These are phyloP conservation scores for Cutaneotrichosporon mucoides DNA, from an alignment of 1,284 basidiomycete genomes.

Conservation along the genomic window DNA sequence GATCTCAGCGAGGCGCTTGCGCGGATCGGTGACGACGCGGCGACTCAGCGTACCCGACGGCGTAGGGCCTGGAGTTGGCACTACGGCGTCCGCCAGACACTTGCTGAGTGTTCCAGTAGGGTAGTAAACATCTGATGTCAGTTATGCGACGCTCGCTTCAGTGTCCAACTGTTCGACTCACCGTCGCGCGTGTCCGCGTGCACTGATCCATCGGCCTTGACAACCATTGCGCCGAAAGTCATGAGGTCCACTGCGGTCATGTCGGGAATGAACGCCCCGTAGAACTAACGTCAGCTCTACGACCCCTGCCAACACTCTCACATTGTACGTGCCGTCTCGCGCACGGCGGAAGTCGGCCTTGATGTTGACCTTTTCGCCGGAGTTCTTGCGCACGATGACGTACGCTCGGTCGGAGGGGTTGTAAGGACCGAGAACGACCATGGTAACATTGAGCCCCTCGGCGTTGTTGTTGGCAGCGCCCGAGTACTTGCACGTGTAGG, in stretches of 20 bases:
- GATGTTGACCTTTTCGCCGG: too few relatives aligned
- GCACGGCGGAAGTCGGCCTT: too few relatives aligned
- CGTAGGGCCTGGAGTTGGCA: conserved; percentile 1
- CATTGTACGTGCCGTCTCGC: neutral
- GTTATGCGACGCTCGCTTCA: too few relatives aligned
- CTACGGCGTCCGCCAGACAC: conserved; percentile 12
- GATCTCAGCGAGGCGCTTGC: too few relatives aligned
- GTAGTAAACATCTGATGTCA: conserved; percentile 8
- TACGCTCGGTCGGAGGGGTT: too few relatives aligned
- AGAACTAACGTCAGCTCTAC: neutral
- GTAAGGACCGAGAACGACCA: too few relatives aligned
- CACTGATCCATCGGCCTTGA: conserved; percentile 11
- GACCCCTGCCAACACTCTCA: too few relatives aligned
- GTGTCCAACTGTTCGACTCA: neutral
- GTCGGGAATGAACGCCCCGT: conserved; percentile 14
- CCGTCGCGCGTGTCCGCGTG: conserved; percentile 13
- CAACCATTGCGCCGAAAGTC: conserved; percentile 9
- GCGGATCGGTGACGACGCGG: too few relatives aligned
- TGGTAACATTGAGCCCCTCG: too few relatives aligned
- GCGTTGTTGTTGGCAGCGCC: too few relatives aligned
- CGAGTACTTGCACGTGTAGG: too few relatives aligned
- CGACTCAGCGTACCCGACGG: neutral
- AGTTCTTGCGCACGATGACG: too few relatives aligned
- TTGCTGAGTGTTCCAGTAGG: neutral
- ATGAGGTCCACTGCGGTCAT: neutral